Evolutionary conservation across 805 yeast species (phyloP), one percentile per base, ranked within the genome.

Genomic region (Yamadazyma kitorensis): DNA sequence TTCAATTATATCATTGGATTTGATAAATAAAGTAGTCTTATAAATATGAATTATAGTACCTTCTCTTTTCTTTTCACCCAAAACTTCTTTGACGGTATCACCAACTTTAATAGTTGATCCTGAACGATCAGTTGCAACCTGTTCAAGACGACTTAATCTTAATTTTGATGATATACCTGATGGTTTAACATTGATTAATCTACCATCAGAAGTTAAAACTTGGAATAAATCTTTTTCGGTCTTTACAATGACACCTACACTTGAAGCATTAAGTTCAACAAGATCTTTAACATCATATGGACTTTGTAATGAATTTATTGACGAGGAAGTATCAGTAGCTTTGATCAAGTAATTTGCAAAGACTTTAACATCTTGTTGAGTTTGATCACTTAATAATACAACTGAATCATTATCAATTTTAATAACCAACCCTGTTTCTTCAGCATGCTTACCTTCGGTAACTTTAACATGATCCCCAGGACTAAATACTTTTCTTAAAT

Each of bases 381-480:
- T 81, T 60, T 88, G 88, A 55, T 93, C 96, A 31, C 95, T 82
- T 46, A 93, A 77, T 45, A 93, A 72, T 0, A 95, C 86, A 17
- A 89, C 97, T 41, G 87, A 86, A 54, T 89, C 95, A 31, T 82
- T 85, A 34, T 76, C 75, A 16, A 86, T 77, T 46, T 79, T 74
- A 26, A 93, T 88, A 32, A 93, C 95, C 64, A 93, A 73, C 64
- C 98, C 98, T 22, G 96, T 87, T 53, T 89, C 96, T 52, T 91
- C 96, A 34, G 79, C 70, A 58, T 86, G 95, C 52, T 85, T 87
- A 55, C 98, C 98, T 53, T 81, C 86, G 24, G 85, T 75, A 20
- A 91, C 93, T 38, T 95, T 81, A 15, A 93, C 96, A 57, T 93
- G 97, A 58, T 91, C 98, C 71, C 98, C 98, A 26, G 86, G 79